phyloP scores from a whole-genome alignment of 345 rosid species.

The Litchi chinensis region DNA sequence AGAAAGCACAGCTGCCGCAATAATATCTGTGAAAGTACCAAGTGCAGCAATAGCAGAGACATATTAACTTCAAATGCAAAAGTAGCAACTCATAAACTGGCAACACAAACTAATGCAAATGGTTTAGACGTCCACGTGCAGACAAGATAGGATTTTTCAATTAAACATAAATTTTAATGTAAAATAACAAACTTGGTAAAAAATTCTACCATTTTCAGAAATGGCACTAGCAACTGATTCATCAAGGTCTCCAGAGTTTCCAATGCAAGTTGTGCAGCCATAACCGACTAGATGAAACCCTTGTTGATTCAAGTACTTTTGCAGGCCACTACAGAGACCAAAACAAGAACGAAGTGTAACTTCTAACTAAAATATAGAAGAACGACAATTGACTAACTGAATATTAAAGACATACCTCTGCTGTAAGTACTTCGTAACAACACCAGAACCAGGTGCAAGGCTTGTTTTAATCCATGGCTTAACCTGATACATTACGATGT shows the following conservation, averaged over 20 bases:
- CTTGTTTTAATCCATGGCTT: constrained; percentile 68
- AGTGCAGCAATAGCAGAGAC: constrained; percentile 9
- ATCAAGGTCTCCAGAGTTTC: constrained; percentile 75
- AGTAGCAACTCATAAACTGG: neutral
- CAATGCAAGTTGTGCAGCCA: constrained; percentile 86
- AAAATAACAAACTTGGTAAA: neutral
- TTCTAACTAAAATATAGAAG: neutral
- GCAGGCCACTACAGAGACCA: constrained; percentile 60
- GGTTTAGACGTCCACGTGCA: neutral
- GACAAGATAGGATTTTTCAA: neutral
- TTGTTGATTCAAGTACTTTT: constrained; percentile 55
- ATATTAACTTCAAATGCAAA: constrained; percentile 7
- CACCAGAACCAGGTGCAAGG: constrained; percentile 85
- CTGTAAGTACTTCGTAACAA: constrained; percentile 67
- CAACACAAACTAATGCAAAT: neutral
- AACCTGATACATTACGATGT: constrained; percentile 1
- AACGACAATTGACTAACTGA: neutral
- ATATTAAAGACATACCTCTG: constrained; percentile 45
- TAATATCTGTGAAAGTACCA: constrained; percentile 51
- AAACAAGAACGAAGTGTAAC: neutral
- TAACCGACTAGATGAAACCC: constrained; percentile 80
- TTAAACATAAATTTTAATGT: neutral
- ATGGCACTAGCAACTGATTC: constrained; percentile 66
- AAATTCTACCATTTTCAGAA: constrained; percentile 57
- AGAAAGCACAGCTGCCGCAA: constrained; percentile 87